Base-by-base conservation (phyloP, 192 early-diverging fungal genomes). In the Tieghemiomyces parasiticus region DNA sequence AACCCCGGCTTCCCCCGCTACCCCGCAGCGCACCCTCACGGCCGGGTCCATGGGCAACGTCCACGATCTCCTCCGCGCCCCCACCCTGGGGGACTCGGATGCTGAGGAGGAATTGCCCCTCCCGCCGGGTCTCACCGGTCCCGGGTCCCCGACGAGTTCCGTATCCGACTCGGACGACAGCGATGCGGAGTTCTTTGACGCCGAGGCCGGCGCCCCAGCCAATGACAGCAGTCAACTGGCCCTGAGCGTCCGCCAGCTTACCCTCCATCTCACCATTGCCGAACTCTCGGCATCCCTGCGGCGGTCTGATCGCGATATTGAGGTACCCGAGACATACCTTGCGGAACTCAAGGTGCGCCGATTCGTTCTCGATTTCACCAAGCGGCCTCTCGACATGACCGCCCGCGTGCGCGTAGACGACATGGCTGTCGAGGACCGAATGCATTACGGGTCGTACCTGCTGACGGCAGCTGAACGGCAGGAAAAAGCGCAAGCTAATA, bases 271-370 rank as follows among this genome's bases (percentile, higher is more conserved):
- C 61, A 77, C 82, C 35, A 80, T 91, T 4, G 69, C 77, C 46
- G 79, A 85, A 67, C 79, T 85, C 20, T 76, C 78, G 3, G 78
- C 82, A 1, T 77, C 75, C 22, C 59, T 92, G n/a, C 77, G 69
- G 35, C 73, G 84, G 65, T 76, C 81, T 10, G 62, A 68, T n/a
- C 65, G 60, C 53, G 67, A 78, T 58, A 48, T 47, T 13, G 60
- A 67, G 47, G 60, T 54, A 20, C 59, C 64, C 2, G 83, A 90
- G 25, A 59, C 63, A 24, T 61, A 74, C 0, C 61, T 92, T 25
- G 84, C 83, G 19, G 81, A 84, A 14, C 63, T 92, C 31, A 69
- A 74, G 4, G 77, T 97, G 8, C 74, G 84, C 20, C 77, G 80
- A 25, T 81, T 95, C 60, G 70, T 74, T 12, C 66, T 97, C 0